Percentiles rank a stretch among this genome's conserved stretches.
These are phyloP conservation scores for Sisymbrium altissimum DNA, from an alignment of 345 rosid genomes.

Conservation along the genomic window DNA sequence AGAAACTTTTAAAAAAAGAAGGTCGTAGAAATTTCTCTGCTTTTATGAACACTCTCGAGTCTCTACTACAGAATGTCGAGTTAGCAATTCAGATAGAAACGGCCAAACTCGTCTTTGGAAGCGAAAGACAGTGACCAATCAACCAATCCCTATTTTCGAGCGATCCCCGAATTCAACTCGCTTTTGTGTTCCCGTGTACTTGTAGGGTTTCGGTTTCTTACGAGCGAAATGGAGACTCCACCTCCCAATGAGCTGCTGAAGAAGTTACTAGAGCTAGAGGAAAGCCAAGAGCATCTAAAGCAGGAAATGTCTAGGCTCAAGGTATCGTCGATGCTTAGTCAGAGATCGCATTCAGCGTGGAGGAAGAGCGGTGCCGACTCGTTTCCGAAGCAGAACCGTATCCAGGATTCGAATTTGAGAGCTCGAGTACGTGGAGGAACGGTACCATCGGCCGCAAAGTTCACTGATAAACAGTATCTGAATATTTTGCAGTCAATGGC, in stretches of 20 bases:
- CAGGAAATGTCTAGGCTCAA: conserved; percentile 66
- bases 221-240: conserved; percentile 50
- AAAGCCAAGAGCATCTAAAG: conserved; percentile 65
- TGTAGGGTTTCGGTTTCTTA: background rate
- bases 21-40: background rate
- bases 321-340: conserved; percentile 39
- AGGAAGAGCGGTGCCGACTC: conserved; percentile 65
- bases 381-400: conserved; percentile 64
- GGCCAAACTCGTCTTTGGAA: background rate
- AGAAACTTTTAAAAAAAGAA: background rate
- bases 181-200: background rate
- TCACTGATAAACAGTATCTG: conserved; percentile 68
- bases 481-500: conserved; percentile 92
- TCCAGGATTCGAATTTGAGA: conserved; percentile 32
- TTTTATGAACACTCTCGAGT: background rate
- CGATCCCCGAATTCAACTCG: too few species aligned
- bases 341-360: conserved; percentile 56
- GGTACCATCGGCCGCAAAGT: conserved; percentile 57
- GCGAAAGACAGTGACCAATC: too few species aligned
- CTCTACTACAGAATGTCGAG: too few species aligned
- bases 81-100: background rate
- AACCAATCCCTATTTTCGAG: too few species aligned
- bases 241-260: conserved; percentile 62
- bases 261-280: conserved; percentile 77
- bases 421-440: conserved; percentile 15